A percentile compares a stretch with the other conserved stretches of the same genome.
These are phyloP conservation scores for Flagelloscypha sp. DNA, from an alignment of 768 basidiomycete species.

Conservation along the genomic window DNA sequence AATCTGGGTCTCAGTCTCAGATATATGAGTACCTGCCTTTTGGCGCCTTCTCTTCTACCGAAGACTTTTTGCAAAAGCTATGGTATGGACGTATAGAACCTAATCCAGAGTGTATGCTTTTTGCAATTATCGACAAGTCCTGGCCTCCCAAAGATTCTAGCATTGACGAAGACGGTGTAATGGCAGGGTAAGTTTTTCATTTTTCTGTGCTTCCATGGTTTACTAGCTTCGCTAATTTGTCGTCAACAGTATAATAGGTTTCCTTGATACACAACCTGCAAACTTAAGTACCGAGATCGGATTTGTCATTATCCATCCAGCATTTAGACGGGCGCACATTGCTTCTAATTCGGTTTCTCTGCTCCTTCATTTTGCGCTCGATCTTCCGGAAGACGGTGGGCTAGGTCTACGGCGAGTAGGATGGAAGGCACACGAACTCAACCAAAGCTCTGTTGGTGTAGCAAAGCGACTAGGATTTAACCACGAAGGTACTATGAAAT, in stretches of 20 bases:
- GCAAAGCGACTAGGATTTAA: slow-evolving; percentile 57
- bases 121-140: slow-evolving; percentile 48
- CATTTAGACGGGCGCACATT: slow-evolving; percentile 58
- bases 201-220: no score
- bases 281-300: slow-evolving; percentile 48
- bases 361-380: slow-evolving; percentile 39
- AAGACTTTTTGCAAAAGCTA: slow-evolving; percentile 27
- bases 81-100: slow-evolving; percentile 27
- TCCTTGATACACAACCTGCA: slow-evolving; percentile 33
- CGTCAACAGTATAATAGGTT: slow-evolving; percentile 47
- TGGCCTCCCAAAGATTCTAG: slow-evolving; percentile 14
- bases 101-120: slow-evolving; percentile 29
- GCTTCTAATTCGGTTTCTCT: slow-evolving; percentile 45
- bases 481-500: slow-evolving; percentile 43
- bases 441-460: slow-evolving; percentile 36
- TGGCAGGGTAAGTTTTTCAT: no score
- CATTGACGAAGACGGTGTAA: slow-evolving; percentile 6
- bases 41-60: slow-evolving; percentile 34
- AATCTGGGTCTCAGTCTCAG: slow-evolving; percentile 25
- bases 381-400: slow-evolving; percentile 31
- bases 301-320: slow-evolving; percentile 42
- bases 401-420: slow-evolving; percentile 54
- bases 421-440: slow-evolving; percentile 48
- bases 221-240: no score
- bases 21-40: slow-evolving; percentile 42